Conservation (phyloP, 1,284 basidiomycete species). For the Polyporus tsugae region DNA sequence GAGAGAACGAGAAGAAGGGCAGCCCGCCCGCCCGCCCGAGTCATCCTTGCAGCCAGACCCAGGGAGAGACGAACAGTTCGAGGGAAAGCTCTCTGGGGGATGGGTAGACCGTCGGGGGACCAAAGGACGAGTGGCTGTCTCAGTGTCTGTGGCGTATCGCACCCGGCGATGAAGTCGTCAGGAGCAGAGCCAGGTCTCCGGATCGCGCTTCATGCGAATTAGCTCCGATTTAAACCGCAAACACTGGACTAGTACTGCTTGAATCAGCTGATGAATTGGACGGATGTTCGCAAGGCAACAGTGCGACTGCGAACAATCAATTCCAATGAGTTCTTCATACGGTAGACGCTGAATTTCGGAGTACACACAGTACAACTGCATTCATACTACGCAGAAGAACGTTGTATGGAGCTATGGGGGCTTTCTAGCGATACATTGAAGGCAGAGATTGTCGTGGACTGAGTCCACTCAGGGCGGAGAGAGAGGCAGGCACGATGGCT, state of each 20-base stretch:
- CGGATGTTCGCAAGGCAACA: not conserved
- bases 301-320: not conserved
- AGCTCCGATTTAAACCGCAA: not conserved
- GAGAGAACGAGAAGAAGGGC: not conserved
- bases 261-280: not conserved
- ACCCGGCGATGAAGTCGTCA: conserved; percentile 1
- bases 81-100: not conserved
- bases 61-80: not conserved
- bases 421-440: not conserved
- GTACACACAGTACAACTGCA: not conserved
- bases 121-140: not conserved
- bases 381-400: not conserved
- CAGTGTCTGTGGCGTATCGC: not conserved
- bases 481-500: not conserved
- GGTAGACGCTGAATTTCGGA: not conserved
- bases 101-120: not conserved
- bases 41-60: not conserved
- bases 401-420: not conserved
- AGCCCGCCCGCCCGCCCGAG: not conserved
- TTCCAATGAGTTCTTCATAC: not conserved
- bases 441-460: not conserved
- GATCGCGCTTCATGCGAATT: not conserved
- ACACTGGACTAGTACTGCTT: not conserved
- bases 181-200: not conserved
- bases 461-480: too few relatives aligned